A percentile compares a stretch with the other conserved stretches of the same genome.
These are phyloP conservation scores for Cystobasidiaceae sp. DNA, from an alignment of 1,284 basidiomycete species.

Conservation along the genomic window DNA sequence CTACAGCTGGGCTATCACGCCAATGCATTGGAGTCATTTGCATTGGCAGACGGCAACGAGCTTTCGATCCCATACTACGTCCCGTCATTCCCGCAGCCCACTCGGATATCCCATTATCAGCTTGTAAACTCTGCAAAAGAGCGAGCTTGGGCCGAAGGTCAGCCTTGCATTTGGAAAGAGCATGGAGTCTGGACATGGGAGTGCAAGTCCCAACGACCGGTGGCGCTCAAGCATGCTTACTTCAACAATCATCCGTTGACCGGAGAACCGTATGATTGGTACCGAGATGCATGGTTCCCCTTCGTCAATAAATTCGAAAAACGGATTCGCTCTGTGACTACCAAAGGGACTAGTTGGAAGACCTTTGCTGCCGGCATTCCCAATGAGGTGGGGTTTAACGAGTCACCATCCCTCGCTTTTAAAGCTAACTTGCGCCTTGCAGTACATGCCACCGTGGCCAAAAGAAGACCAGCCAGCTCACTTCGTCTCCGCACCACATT, in stretches of 20 bases:
- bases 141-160: constrained; percentile 62
- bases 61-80: constrained; percentile 67
- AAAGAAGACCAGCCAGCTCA: constrained; percentile 59
- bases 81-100: constrained; percentile 78
- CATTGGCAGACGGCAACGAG: constrained; percentile 71
- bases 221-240: constrained; percentile 79
- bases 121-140: constrained; percentile 43
- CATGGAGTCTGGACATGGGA: constrained; percentile 95
- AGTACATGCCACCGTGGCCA: constrained; percentile 40
- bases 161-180: constrained; percentile 73
- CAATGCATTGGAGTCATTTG: constrained; percentile 50
- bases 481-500: constrained; percentile 85
- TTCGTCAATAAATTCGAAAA: constrained; percentile 70
- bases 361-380: constrained; percentile 78
- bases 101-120: constrained; percentile 53
- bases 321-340: constrained; percentile 45
- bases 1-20: constrained; percentile 73
- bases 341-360: constrained; percentile 47
- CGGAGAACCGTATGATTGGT: constrained; percentile 54
- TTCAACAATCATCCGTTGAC: constrained; percentile 66
- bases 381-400: constrained; percentile 63
- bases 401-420: neutral
- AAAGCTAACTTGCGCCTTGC: neutral
- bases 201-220: constrained; percentile 59
- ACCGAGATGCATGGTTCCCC: constrained; percentile 68